Evolutionary conservation across 495 filamentous ascomycete species (phyloP).

Genomic region (Aspergillus biplanus): DNA sequence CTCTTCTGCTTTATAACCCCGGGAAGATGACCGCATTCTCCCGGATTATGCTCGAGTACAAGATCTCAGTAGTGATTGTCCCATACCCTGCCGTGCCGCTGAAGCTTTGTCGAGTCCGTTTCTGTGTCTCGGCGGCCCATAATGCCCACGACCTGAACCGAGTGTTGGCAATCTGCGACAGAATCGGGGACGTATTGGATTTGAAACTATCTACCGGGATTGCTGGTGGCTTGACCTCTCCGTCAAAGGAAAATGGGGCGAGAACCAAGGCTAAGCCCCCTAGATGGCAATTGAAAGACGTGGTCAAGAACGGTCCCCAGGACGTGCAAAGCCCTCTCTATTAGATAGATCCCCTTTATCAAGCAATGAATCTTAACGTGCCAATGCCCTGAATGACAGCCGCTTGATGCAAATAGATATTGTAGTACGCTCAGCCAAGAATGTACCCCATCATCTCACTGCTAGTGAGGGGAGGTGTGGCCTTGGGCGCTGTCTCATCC

Average conservation of each 20-base stretch:
- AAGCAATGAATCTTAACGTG: background rate
- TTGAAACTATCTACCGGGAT: slow-evolving; percentile 95
- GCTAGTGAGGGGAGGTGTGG: too few species aligned
- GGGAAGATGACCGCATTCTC: slow-evolving; percentile 98
- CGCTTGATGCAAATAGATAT: too few species aligned
- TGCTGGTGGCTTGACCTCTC: slow-evolving; percentile 73
- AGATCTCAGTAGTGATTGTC: slow-evolving; percentile 96
- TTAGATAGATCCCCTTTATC: slow-evolving; percentile 25
- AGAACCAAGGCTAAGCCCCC: slow-evolving; percentile 66
- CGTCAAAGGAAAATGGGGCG: slow-evolving; percentile 68
- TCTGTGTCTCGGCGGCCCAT: slow-evolving; percentile 94
- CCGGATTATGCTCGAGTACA: slow-evolving; percentile 95
- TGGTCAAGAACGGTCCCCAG: slow-evolving; percentile 76
- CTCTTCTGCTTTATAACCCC: slow-evolving; percentile 90
- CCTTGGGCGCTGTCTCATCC: too few species aligned
- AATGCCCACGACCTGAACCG: slow-evolving; percentile 98
- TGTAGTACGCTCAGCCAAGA: too few species aligned
- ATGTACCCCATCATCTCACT: too few species aligned
- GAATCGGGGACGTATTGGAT: slow-evolving; percentile 88
- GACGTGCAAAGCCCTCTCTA: slow-evolving; percentile 74
- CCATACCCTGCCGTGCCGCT: slow-evolving; percentile 99
- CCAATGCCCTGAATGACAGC: background rate
- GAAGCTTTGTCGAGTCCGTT: slow-evolving; percentile 88
- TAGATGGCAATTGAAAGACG: slow-evolving; percentile 79
- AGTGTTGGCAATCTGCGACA: slow-evolving; percentile 85